These are phyloP conservation scores for Karstenula rhodostoma DNA, from an alignment of 2,329 filamentous ascomycete genomes.

Conservation along the genomic window DNA sequence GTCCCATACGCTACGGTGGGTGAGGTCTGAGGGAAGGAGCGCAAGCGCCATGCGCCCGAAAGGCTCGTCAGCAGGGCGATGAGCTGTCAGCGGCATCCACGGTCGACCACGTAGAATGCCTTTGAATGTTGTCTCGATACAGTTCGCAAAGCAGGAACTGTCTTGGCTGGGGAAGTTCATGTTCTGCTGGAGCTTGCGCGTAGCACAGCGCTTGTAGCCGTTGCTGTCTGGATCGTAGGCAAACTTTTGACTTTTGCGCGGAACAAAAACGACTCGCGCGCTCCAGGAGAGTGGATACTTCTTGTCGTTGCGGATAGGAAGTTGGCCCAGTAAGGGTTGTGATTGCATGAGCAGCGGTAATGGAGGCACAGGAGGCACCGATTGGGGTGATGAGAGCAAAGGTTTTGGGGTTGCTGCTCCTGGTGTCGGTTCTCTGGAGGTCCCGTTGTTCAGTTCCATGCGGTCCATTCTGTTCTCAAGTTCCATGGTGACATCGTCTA, in stretches of 20 bases:
- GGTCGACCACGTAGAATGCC: conserved; percentile 47
- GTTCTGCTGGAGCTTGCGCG: conserved; percentile 50
- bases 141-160: conserved; percentile 46
- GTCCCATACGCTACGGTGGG: conserved; percentile 49
- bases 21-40: conserved; percentile 43
- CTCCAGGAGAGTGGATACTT: conserved; percentile 49
- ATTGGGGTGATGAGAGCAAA: conserved; percentile 28
- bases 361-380: conserved; percentile 35
- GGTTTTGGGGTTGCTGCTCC: conserved; percentile 39
- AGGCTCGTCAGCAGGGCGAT: conserved; percentile 48
- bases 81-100: conserved; percentile 52
- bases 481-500: conserved; percentile 53
- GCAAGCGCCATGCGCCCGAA: conserved; percentile 51
- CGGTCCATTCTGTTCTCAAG: conserved; percentile 49
- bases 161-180: conserved; percentile 48
- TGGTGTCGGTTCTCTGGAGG: conserved; percentile 42
- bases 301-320: conserved; percentile 50
- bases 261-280: conserved; percentile 49
- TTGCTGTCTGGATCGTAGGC: conserved; percentile 50
- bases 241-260: conserved; percentile 46
- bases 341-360: conserved; percentile 40
- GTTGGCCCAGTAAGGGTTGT: conserved; percentile 38
- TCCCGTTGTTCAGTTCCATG: conserved; percentile 36
- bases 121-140: conserved; percentile 48
- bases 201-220: conserved; percentile 48